phyloP scores from a whole-genome alignment of 371 early-diverging fungal species.

The Rhizomucor miehei region DNA sequence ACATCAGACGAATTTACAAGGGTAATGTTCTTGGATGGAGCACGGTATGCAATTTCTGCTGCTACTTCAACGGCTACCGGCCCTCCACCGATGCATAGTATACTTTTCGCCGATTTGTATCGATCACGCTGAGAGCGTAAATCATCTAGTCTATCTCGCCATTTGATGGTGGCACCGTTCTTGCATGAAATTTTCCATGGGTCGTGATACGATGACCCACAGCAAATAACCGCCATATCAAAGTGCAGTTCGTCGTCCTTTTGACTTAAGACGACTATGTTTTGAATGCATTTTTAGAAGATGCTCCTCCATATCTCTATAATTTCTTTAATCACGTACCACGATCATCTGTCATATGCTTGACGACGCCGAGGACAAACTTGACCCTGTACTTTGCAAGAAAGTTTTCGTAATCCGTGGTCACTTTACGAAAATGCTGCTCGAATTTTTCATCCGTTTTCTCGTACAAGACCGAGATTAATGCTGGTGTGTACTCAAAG shows the following conservation, averaged over 20 bases:
- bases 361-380: slow-evolving; percentile 23
- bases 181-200: slow-evolving; percentile 28
- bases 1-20: slow-evolving; percentile 27
- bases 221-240: slow-evolving; percentile 27
- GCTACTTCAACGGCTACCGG: slow-evolving; percentile 53
- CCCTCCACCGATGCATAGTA: slow-evolving; percentile 57
- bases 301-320: neutral
- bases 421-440: slow-evolving; percentile 22
- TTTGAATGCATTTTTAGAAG: neutral
- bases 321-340: slow-evolving; percentile 17
- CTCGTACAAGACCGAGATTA: slow-evolving; percentile 34
- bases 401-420: slow-evolving; percentile 19
- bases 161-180: neutral
- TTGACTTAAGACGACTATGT: neutral
- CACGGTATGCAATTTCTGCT: slow-evolving; percentile 43
- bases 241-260: slow-evolving; percentile 12
- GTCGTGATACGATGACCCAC: slow-evolving; percentile 33
- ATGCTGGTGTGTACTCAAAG: slow-evolving; percentile 38
- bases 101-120: slow-evolving; percentile 29
- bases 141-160: slow-evolving; percentile 14
- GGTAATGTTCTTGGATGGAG: slow-evolving; percentile 40
- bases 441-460: slow-evolving; percentile 19
- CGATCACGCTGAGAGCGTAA: slow-evolving; percentile 20
- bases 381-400: slow-evolving; percentile 11
- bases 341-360: slow-evolving; percentile 18